Conservation (phyloP, 805 yeast genomes). For the Saccharomyces kudriavzevii region DNA sequence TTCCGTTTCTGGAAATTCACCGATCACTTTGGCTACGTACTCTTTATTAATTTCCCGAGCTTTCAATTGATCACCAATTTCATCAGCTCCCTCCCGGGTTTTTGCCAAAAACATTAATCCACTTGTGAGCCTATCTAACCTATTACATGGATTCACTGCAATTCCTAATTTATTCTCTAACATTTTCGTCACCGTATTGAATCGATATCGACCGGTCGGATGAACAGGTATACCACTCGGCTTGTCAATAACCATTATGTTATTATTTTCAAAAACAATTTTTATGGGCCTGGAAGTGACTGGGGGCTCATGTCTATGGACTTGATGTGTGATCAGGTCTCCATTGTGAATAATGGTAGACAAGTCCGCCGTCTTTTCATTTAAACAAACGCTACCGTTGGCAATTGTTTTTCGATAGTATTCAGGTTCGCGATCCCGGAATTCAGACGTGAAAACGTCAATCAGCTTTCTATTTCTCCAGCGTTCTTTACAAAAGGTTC, state of each 20-base stretch:
- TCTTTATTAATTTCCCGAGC: conserved; percentile 73
- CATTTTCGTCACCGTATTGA: conserved; percentile 66
- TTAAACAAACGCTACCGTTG: conserved; percentile 65
- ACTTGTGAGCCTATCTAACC: conserved; percentile 82
- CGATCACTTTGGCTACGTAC: conserved; percentile 80
- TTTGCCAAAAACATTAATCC: conserved; percentile 89
- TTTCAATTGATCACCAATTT: conserved; percentile 60
- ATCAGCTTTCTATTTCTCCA: conserved; percentile 82
- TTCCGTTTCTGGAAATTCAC: conserved; percentile 62
- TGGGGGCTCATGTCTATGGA: conserved; percentile 87
- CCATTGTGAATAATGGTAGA: conserved; percentile 71
- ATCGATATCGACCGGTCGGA: conserved; percentile 81
- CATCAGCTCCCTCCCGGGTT: conserved; percentile 68
- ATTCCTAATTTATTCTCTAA: conserved; percentile 61
- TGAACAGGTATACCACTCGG: conserved; percentile 94
- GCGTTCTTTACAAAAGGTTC: conserved; percentile 81
- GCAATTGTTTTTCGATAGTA: conserved; percentile 51
- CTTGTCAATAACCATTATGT: conserved; percentile 75
- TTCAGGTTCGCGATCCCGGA: conserved; percentile 63
- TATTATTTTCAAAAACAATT: conserved; percentile 64
- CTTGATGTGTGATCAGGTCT: conserved; percentile 65
- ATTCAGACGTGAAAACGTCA: conserved; percentile 76
- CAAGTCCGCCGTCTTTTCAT: conserved; percentile 51
- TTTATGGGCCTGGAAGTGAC: conserved; percentile 50
- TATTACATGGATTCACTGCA: conserved; percentile 74